Evolutionary conservation across 1,284 basidiomycete genomes (phyloP).

Genomic region (Boletus hoseneyae): DNA sequence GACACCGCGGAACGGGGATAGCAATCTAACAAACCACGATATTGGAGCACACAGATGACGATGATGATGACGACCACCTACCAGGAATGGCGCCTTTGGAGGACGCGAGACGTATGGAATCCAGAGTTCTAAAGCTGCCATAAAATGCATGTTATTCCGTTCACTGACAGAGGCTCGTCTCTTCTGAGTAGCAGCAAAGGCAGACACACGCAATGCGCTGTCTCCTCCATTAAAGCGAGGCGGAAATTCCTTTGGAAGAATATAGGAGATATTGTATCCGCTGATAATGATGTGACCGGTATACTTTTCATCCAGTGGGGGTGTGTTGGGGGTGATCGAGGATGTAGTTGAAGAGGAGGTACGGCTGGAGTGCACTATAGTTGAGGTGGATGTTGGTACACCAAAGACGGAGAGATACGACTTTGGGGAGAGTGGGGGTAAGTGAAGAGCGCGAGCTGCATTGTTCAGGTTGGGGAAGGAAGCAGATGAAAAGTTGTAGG

Average conservation of each 20-base stretch:
- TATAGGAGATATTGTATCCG: constrained; percentile 71
- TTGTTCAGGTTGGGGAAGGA: constrained; percentile 62
- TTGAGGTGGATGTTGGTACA: constrained; percentile 34
- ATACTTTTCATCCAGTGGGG: constrained; percentile 57
- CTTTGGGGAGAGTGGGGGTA: constrained; percentile 57
- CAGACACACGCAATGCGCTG: constrained; percentile 28
- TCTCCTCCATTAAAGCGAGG: constrained; percentile 40
- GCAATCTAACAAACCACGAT: constrained; percentile 48
- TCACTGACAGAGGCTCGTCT: constrained; percentile 56
- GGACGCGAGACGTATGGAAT: constrained; percentile 66
- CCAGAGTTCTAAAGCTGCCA: constrained; percentile 74
- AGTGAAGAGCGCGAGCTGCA: constrained; percentile 63
- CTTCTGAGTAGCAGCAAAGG: constrained; percentile 38
- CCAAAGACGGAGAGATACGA: constrained; percentile 57
- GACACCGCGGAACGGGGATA: constrained; percentile 70
- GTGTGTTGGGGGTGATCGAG: constrained; percentile 30
- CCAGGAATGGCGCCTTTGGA: constrained; percentile 66
- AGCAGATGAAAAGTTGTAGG: constrained; percentile 68
- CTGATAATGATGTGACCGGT: constrained; percentile 73
- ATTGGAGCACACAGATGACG: not conserved
- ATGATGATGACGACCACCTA: constrained; percentile 34
- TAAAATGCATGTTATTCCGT: constrained; percentile 59
- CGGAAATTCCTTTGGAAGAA: constrained; percentile 70
- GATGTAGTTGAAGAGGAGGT: constrained; percentile 31
- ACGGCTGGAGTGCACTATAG: constrained; percentile 38